Percentiles rank a stretch among this genome's conserved stretches.
phyloP scores from a whole-genome alignment of 345 rosid species.

The Leavenworthia alabamica region DNA sequence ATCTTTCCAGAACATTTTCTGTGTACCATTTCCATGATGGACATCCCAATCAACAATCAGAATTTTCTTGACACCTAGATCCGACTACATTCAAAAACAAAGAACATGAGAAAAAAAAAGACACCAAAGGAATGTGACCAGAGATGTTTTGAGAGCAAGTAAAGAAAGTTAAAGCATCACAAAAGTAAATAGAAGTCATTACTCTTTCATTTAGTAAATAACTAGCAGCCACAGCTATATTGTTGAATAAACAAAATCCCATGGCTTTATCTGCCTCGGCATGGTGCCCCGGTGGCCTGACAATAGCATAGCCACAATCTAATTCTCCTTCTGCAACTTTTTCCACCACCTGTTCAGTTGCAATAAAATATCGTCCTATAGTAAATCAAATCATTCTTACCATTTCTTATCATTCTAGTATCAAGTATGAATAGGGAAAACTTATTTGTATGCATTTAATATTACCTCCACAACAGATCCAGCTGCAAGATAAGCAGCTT shows the following conservation, averaged over 20 bases:
- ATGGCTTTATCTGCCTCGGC: slow-evolving; percentile 76
- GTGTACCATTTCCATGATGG: slow-evolving; percentile 96
- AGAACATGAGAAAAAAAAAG: too few species aligned
- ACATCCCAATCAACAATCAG: slow-evolving; percentile 98
- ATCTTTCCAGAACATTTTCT: slow-evolving; percentile 84
- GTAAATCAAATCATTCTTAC: neutral
- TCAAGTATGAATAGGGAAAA: neutral
- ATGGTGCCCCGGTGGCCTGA: slow-evolving; percentile 99
- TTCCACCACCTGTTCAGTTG: slow-evolving; percentile 46
- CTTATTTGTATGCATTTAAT: neutral
- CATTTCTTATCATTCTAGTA: neutral
- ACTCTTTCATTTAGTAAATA: slow-evolving; percentile 63
- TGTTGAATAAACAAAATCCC: slow-evolving; percentile 95
- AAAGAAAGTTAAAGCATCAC: neutral
- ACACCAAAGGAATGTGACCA: neutral
- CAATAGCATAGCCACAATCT: slow-evolving; percentile 77
- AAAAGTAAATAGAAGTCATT: slow-evolving; percentile 19
- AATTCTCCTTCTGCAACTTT: slow-evolving; percentile 79
- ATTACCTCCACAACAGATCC: slow-evolving; percentile 82
- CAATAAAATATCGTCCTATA: neutral
- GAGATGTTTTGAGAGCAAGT: neutral
- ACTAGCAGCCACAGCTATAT: slow-evolving; percentile 81
- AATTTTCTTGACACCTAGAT: slow-evolving; percentile 68
- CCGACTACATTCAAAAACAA: slow-evolving; percentile 43
- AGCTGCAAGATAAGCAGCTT: slow-evolving; percentile 81